Percentiles rank a stretch among this genome's conserved stretches.
Conservation (phyloP, 345 rosid species). For the Eucalyptus tenuipes region DNA sequence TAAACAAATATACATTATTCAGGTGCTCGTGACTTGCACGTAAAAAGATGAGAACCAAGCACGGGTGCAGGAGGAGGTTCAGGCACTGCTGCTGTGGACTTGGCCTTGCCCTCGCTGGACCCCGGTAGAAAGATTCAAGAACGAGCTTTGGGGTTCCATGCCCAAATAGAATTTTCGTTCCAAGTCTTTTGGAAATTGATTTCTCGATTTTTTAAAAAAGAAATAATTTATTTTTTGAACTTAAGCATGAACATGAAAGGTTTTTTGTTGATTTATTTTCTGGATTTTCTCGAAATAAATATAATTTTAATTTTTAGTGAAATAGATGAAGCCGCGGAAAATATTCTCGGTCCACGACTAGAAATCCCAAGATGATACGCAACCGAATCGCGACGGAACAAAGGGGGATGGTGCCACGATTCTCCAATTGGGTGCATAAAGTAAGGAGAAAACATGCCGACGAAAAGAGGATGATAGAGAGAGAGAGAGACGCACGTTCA, state of each 20-base stretch:
- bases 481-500: neutral
- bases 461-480: neutral
- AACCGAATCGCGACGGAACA: neutral
- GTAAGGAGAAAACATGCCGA: neutral
- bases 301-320: neutral
- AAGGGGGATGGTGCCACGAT: neutral
- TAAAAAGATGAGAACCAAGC: too few species aligned
- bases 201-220: too few species aligned
- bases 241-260: too few species aligned
- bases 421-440: neutral
- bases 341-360: neutral
- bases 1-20: too few species aligned
- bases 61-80: fast-evolving
- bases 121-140: fast-evolving
- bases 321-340: neutral
- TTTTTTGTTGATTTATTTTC: too few species aligned
- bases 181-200: too few species aligned
- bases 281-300: too few species aligned
- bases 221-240: too few species aligned
- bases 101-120: neutral
- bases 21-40: neutral
- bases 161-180: too few species aligned
- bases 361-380: neutral
- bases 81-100: too few species aligned
- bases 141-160: neutral